phyloP scores from a whole-genome alignment of 2,329 filamentous ascomycete species.

The Sarocladium kiliense region DNA sequence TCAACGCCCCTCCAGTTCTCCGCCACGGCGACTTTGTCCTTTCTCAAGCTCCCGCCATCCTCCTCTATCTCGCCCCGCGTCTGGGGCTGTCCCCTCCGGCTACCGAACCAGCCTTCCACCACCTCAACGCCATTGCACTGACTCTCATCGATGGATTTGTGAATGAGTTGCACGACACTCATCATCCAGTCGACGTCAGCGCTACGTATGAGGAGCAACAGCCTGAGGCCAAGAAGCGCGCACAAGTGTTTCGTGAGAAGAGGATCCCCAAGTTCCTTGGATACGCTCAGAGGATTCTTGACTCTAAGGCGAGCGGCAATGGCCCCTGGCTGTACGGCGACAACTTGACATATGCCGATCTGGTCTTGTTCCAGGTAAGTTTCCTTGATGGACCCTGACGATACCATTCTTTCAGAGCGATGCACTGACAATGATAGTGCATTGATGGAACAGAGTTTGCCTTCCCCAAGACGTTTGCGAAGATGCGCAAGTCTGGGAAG shows the following conservation, averaged over 20 bases:
- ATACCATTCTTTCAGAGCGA: no score
- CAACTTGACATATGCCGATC: conserved; percentile 64
- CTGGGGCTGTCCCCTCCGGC: conserved; percentile 46
- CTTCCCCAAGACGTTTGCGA: conserved; percentile 62
- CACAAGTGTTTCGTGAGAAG: conserved; percentile 51
- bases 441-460: conserved; percentile 58
- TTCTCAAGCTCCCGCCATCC: conserved; percentile 67
- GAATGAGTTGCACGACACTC: conserved; percentile 69
- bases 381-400: no score
- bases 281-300: conserved; percentile 64
- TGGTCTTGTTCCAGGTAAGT: conserved; percentile 65
- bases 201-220: conserved; percentile 74
- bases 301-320: conserved; percentile 47
- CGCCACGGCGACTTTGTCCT: conserved; percentile 57
- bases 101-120: conserved; percentile 39
- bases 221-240: conserved; percentile 53
- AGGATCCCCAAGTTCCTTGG: conserved; percentile 67
- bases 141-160: conserved; percentile 67
- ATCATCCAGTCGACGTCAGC: conserved; percentile 60
- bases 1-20: conserved; percentile 63
- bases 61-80: conserved; percentile 61
- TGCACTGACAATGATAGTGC: conserved; percentile 25
- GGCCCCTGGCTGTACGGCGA: conserved; percentile 63
- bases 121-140: conserved; percentile 58
- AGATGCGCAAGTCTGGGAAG: conserved; percentile 48